These are phyloP conservation scores for Lunasporangiospora selenospora DNA, from an alignment of 192 early-diverging fungal genomes.

Conservation along the genomic window DNA sequence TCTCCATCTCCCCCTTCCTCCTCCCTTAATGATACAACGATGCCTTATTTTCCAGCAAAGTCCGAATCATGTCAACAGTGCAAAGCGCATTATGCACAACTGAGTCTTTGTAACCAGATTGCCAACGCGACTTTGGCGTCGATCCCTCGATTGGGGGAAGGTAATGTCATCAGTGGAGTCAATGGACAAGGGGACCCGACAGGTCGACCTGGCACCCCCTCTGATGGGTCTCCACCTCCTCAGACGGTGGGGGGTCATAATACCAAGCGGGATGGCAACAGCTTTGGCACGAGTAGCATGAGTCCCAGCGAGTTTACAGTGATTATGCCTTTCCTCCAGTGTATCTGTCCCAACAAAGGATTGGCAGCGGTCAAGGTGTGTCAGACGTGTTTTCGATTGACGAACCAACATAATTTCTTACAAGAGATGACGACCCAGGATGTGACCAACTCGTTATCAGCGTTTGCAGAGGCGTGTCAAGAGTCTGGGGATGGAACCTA, in stretches of 20 bases:
- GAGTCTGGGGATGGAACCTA: background rate
- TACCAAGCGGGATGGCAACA: background rate
- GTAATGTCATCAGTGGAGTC: background rate
- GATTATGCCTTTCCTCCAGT: conserved; percentile 9
- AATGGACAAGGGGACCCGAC: background rate
- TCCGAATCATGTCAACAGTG: conserved; percentile 3
- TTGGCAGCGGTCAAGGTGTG: conserved; percentile 1
- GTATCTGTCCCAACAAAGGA: conserved; percentile 14
- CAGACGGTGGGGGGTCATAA: too few species aligned
- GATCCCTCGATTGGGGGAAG: background rate
- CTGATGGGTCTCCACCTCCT: too few species aligned
- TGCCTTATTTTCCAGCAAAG: background rate
- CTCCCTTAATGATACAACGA: background rate
- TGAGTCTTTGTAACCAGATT: background rate
- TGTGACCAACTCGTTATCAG: conserved; percentile 7
- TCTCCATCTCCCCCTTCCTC: background rate
- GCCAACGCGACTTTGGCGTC: background rate
- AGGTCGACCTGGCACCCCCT: background rate
- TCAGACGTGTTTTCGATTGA: conserved; percentile 8
- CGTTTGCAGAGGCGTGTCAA: background rate
- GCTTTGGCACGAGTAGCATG: background rate
- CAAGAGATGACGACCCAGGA: conserved; percentile 1
- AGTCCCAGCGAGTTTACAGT: background rate
- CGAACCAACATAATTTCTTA: conserved; percentile 2
- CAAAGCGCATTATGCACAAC: background rate